Evolutionary conservation across 2,329 filamentous ascomycete species (phyloP), one percentile per base, ranked within the genome.

Genomic region (Cladobotryum protrusum): DNA sequence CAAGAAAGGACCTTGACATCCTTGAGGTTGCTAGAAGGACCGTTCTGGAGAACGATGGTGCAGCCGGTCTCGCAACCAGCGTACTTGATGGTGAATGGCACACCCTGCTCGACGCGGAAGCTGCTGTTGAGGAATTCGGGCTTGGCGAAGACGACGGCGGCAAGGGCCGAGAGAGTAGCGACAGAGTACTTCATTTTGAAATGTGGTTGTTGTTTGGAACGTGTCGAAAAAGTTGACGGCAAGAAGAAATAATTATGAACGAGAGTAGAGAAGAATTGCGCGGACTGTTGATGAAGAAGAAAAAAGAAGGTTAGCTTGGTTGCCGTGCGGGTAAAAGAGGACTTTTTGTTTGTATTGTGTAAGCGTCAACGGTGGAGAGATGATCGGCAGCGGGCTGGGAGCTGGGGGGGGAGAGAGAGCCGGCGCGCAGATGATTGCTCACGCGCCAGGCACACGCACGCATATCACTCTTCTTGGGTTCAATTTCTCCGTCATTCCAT

Each of bases 151-250:
- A 50, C 63, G 46, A 57, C 50, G 53, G 55, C 54, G 52, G 58
- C 64, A 40, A 66, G 44, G 56, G 63, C 56, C 53, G 62, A 57
- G 47, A 67, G 39, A 48, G 60, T 52, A 57, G 57, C 61, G 56
- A 63, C 29, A 47, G 66, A 62, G 58, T 60, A 66, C 66, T 69
- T 67, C 67, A 70, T 70, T 52, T 58, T 67, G 63, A 63, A 56
- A 52, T 50, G 24, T 37, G 12, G 14, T 17, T 20, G 19, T 15
- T 47, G 17, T 45, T 35, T 41, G 14, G 33, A n/a, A n/a, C 3
- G 35, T 18, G 37, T 18, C 17, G 19, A 17, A 40, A 45, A 52
- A 42, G 6, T 29, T 9, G 11, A 29, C 24, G 20, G 20, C 20
- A 24, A 24, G 24, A 45, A 48, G 32, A 42, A 36, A 45, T n/a